phyloP scores from a whole-genome alignment of 2,329 filamentous ascomycete species.

The Diaporthe ilicicola region DNA sequence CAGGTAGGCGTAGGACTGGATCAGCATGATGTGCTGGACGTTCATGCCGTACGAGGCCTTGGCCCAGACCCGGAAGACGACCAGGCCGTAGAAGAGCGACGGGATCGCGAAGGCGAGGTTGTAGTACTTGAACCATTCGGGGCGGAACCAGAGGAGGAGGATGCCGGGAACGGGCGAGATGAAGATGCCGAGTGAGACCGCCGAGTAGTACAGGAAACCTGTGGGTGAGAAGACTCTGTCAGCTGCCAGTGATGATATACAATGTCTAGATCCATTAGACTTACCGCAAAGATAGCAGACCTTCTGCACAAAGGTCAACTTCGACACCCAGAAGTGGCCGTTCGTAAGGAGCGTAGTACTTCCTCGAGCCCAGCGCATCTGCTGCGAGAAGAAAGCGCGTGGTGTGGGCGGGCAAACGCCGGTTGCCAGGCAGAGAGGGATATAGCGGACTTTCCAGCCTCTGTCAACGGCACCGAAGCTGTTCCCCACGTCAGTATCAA shows the following conservation, averaged over 20 bases:
- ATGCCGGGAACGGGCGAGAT: slow-evolving; percentile 50
- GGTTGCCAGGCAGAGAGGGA: slow-evolving; percentile 50
- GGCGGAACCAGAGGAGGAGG: slow-evolving; percentile 49
- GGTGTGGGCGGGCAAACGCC: slow-evolving; percentile 54
- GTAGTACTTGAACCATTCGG: slow-evolving; percentile 52
- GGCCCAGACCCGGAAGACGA: slow-evolving; percentile 50
- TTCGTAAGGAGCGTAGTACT: slow-evolving; percentile 51
- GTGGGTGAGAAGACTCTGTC: background rate
- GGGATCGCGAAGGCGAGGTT: slow-evolving; percentile 53
- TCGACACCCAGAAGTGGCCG: slow-evolving; percentile 50
- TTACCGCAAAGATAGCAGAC: slow-evolving; percentile 51
- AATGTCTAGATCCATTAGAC: background rate
- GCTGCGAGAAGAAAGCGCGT: slow-evolving; percentile 52
- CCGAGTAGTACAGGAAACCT: slow-evolving; percentile 50
- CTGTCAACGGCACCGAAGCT: slow-evolving; percentile 51
- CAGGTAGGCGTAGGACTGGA: slow-evolving; percentile 53
- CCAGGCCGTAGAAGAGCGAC: slow-evolving; percentile 48
- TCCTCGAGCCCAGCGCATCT: slow-evolving; percentile 53
- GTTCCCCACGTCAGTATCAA: background rate
- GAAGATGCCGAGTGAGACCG: slow-evolving; percentile 50
- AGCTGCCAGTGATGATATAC: accelerated
- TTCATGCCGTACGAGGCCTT: slow-evolving; percentile 51
- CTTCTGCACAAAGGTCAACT: slow-evolving; percentile 49
- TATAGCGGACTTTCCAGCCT: slow-evolving; percentile 52
- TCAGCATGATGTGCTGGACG: slow-evolving; percentile 51